These are phyloP conservation scores for Aegilops sharonensis DNA, from an alignment of 176 grass and related monocot genomes.

Conservation along the genomic window DNA sequence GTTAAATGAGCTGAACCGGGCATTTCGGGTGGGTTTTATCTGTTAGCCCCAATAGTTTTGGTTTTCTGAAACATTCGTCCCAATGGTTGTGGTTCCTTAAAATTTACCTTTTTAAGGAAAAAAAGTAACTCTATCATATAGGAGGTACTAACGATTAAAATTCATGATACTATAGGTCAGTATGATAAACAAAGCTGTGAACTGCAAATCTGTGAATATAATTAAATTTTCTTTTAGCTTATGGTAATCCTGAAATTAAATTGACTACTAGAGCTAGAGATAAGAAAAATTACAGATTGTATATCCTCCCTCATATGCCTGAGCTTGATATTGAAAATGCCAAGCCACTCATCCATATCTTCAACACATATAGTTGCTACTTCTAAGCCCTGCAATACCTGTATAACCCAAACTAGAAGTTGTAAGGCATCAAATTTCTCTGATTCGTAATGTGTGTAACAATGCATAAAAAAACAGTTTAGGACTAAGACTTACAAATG, in stretches of 20 bases:
- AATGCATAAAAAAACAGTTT: neutral
- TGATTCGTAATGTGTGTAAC: neutral
- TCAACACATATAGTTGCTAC: constrained; percentile 71
- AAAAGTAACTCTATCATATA: neutral
- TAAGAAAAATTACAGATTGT: constrained; percentile 63
- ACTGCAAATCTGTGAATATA: neutral
- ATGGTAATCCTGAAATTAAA: neutral
- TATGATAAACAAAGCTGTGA: neutral
- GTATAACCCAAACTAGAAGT: constrained; percentile 7
- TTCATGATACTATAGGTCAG: neutral
- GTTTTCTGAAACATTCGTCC: neutral
- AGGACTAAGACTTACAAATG: neutral
- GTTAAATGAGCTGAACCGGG: too few species aligned
- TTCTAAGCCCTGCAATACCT: constrained; percentile 89
- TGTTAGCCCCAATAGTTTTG: neutral
- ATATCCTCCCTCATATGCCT: constrained; percentile 98
- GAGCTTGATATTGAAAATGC: constrained; percentile 97
- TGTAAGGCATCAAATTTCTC: neutral
- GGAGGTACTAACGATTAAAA: neutral
- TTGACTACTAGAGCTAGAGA: neutral
- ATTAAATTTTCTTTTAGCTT: neutral
- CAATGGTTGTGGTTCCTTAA: neutral
- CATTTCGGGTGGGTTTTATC: neutral
- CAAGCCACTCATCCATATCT: constrained; percentile 98
- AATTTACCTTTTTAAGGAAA: neutral